Evolutionary conservation across 805 yeast genomes (phyloP).

Genomic region (Spathaspora sp.): DNA sequence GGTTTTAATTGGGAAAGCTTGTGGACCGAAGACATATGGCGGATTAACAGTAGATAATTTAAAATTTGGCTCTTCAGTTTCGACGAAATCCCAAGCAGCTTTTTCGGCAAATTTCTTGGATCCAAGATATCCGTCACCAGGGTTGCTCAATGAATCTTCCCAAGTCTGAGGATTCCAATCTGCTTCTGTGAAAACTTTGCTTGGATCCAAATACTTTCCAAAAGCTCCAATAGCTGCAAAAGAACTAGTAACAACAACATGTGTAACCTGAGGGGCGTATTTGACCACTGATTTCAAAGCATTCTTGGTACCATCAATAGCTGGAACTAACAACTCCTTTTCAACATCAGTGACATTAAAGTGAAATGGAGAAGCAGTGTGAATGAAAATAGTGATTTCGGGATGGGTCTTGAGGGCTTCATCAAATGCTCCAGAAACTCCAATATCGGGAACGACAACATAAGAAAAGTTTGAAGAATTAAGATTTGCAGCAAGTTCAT

Average conservation of each 20-base stretch:
- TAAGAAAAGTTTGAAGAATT: conserved; percentile 15
- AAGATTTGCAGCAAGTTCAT: conserved; percentile 18
- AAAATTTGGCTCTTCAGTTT: conserved; percentile 17
- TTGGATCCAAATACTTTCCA: conserved; percentile 9
- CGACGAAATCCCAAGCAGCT: conserved; percentile 28
- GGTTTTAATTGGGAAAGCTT: conserved; percentile 26
- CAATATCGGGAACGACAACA: conserved; percentile 21
- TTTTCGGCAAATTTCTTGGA: conserved; percentile 24
- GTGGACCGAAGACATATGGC: conserved; percentile 23
- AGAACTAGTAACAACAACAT: conserved; percentile 48
- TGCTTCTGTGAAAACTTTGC: not conserved
- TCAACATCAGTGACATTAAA: conserved; percentile 15
- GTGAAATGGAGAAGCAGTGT: conserved; percentile 27
- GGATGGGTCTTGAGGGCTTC: conserved; percentile 22
- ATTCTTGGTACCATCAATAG: conserved; percentile 27
- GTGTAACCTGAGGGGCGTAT: conserved; percentile 37
- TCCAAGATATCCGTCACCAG: conserved; percentile 15
- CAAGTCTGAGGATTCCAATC: conserved; percentile 1
- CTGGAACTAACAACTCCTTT: conserved; percentile 22
- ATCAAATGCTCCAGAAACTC: conserved; percentile 23
- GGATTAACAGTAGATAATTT: conserved; percentile 17
- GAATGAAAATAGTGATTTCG: conserved; percentile 23
- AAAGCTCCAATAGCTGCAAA: conserved; percentile 43
- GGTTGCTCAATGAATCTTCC: not conserved
- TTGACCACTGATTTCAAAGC: conserved; percentile 35